Evolutionary conservation across 2,329 filamentous ascomycete genomes (phyloP).

Genomic region (Pezicula carpinea): DNA sequence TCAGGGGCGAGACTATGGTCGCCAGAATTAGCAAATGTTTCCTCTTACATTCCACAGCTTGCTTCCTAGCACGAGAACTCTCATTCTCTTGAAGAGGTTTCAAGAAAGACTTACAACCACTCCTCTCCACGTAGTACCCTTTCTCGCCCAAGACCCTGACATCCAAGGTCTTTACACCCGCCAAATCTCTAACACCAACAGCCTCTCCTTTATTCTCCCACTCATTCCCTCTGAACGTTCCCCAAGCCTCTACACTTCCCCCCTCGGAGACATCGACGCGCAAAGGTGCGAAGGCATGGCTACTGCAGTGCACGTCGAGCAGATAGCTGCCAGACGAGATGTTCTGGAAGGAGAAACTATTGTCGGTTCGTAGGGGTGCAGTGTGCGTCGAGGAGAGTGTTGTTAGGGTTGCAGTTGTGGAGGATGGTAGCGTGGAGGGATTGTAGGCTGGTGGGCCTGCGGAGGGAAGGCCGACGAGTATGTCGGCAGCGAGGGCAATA

Average conservation of each 20-base stretch:
- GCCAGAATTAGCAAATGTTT: neutral
- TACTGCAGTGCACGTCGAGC: slow-evolving; percentile 71
- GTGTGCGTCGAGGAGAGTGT: slow-evolving; percentile 44
- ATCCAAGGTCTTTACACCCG: slow-evolving; percentile 21
- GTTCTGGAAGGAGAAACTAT: slow-evolving; percentile 72
- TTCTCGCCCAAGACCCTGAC: slow-evolving; percentile 54
- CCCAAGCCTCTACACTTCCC: slow-evolving; percentile 62
- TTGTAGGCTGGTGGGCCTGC: slow-evolving; percentile 18
- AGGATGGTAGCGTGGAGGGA: slow-evolving; percentile 42
- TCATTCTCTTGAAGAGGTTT: neutral
- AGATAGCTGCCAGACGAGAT: slow-evolving; percentile 73
- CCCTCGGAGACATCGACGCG: slow-evolving; percentile 64
- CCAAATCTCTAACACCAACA: slow-evolving; percentile 31
- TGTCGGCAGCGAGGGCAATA: slow-evolving; percentile 28
- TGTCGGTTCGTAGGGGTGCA: slow-evolving; percentile 61
- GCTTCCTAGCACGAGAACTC: neutral
- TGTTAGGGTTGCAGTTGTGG: slow-evolving; percentile 63
- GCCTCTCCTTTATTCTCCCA: slow-evolving; percentile 81
- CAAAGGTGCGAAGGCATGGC: slow-evolving; percentile 72
- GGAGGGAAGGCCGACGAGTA: slow-evolving; percentile 22
- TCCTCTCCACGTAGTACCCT: slow-evolving; percentile 72
- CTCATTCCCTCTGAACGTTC: slow-evolving; percentile 83
- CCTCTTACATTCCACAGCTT: neutral
- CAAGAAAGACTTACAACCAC: slow-evolving; percentile 58
- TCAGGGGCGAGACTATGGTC: slow-evolving; percentile 67